phyloP scores from a whole-genome alignment of 23 red algal species.

The Agarophyton chilense region DNA sequence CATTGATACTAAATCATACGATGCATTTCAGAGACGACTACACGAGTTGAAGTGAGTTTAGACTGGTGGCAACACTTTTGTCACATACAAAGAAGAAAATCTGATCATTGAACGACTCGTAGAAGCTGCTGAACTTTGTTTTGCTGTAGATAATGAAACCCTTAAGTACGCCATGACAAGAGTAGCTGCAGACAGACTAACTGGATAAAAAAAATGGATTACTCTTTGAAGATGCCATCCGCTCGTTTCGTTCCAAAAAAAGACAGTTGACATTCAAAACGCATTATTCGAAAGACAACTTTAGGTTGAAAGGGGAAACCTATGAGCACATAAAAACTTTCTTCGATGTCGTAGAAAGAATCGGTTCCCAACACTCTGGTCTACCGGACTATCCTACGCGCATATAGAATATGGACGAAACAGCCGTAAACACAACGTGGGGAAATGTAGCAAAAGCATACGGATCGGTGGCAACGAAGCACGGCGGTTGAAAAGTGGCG shows the following conservation, averaged over 20 bases:
- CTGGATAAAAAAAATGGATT: not conserved
- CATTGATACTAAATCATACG: not conserved
- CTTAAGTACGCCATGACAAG: not conserved
- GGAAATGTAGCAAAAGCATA: not conserved
- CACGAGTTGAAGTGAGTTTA: not conserved
- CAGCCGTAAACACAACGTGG: slow-evolving; percentile 1
- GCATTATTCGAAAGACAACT: not conserved
- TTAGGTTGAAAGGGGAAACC: not conserved
- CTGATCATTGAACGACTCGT: not conserved
- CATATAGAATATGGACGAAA: slow-evolving; percentile 10
- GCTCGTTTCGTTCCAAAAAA: not conserved
- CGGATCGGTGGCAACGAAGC: not conserved
- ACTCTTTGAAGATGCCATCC: not conserved
- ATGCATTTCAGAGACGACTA: not conserved
- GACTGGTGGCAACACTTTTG: not conserved
- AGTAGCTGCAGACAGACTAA: not conserved
- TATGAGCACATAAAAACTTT: slow-evolving; percentile 38
- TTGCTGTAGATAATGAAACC: slow-evolving; percentile 5
- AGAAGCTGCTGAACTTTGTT: not conserved
- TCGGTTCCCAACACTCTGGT: not conserved
- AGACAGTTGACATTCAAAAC: not conserved
- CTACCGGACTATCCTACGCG: not conserved
- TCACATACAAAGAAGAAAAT: slow-evolving; percentile 1
- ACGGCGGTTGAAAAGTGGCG: not conserved
- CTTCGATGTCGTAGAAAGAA: slow-evolving; percentile 9